Conservation (phyloP, 1,139 yeast species). For the Taphrina betulina region DNA sequence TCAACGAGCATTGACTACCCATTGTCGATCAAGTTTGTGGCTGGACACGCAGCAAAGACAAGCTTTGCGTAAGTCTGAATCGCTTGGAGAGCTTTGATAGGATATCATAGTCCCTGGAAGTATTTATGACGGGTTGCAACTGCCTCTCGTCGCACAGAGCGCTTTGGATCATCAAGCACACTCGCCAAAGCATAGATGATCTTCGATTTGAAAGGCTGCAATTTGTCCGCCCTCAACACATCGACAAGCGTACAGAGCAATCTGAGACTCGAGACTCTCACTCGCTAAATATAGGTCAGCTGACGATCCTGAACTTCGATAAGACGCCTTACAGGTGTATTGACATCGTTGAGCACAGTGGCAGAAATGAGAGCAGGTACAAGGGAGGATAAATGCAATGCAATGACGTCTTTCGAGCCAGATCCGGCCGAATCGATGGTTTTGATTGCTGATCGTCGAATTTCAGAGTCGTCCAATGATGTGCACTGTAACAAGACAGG, state of each 20-base stretch:
- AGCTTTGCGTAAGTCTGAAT: no score
- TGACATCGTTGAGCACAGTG: slow-evolving; percentile 26
- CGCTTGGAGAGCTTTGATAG: no score
- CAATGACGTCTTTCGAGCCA: slow-evolving; percentile 54
- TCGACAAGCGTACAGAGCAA: slow-evolving; percentile 55
- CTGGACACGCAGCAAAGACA: no score
- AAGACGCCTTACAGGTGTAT: slow-evolving; percentile 9
- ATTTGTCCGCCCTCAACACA: slow-evolving; percentile 47
- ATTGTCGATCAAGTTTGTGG: not conserved
- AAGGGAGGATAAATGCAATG: slow-evolving; percentile 57
- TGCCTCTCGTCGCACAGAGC: slow-evolving; percentile 72
- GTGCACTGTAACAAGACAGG: slow-evolving; percentile 73
- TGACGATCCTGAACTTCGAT: slow-evolving; percentile 8
- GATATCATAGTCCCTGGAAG: slow-evolving; percentile 43
- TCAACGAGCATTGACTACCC: not conserved
- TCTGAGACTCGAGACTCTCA: slow-evolving; percentile 58
- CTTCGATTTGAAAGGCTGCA: slow-evolving; percentile 55
- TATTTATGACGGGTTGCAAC: slow-evolving; percentile 76
- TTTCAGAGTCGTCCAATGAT: slow-evolving; percentile 50
- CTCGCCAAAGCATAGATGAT: slow-evolving; percentile 53
- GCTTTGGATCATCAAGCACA: slow-evolving; percentile 69
- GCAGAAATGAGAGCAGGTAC: slow-evolving; percentile 55
- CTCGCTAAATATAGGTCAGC: slow-evolving; percentile 47
- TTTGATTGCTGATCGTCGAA: slow-evolving; percentile 52
- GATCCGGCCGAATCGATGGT: slow-evolving; percentile 52